Evolutionary conservation across 305 asterid species (phyloP), one percentile per base, ranked within the genome.

Genomic region (Fraxinus velutina): DNA sequence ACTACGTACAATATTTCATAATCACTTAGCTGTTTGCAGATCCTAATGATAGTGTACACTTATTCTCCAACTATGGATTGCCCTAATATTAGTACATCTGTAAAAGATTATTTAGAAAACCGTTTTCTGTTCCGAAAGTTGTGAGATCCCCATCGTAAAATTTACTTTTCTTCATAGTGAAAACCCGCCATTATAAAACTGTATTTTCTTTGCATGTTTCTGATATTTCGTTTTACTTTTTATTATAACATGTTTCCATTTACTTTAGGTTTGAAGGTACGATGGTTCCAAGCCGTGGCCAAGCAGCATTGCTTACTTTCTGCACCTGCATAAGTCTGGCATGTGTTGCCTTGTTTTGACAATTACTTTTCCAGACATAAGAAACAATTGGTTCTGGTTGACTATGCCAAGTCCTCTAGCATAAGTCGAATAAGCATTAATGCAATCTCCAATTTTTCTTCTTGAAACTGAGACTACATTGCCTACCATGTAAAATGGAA

Each of bases 291-390:
- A 95, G 91, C 88, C 91, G 98, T 55, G 96, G 98, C 79, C 98
- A 95, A 89, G 97, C 98, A 70, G 98, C 98, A 37, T 85, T 95
- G 83, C 92, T 95, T n/a, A 92, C 97, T 36, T 92, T 95, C 86
- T 95, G 99, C 88, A 93, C 99, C 75, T 91, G 96, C 83, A 89
- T 93, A 85, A 95, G 99, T 74, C 94, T 95, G 68, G 99, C 91
- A 74, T 93, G 99, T 70, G 96, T 93, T 6, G 97, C 95, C 97
- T 95, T 66, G 99, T 95, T 82, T 97, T 95, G 71, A 95, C 98
- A 17, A 95, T 95, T 76, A 93, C 98, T n/a, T 84, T 86, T 83
- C 99, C 98, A 0, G 97, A 92, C 33, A 2, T 92, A 3, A 98
- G 99, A 83, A 95, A 93, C 85, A 88, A 88, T 70, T 95, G 99